phyloP scores from a whole-genome alignment of 2,329 filamentous ascomycete species.

The Calonectria naviculata region DNA sequence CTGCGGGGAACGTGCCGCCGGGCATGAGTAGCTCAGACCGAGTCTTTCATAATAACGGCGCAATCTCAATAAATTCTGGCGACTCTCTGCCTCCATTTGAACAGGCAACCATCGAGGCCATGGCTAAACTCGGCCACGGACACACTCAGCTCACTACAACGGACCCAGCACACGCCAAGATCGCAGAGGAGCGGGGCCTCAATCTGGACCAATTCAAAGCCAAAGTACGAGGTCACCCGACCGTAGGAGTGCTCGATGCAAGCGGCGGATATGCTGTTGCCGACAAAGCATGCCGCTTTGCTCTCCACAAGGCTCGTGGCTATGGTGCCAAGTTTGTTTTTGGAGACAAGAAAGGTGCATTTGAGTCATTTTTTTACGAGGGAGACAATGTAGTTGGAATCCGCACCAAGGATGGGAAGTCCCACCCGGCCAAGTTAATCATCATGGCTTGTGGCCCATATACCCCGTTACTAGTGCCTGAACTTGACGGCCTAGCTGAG shows the following conservation, averaged over 20 bases:
- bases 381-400: slow-evolving; percentile 48
- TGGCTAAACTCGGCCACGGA: slow-evolving; percentile 46
- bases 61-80: slow-evolving; percentile 41
- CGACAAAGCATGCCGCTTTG: slow-evolving; percentile 58
- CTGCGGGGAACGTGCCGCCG: slow-evolving; percentile 43
- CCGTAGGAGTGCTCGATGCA: slow-evolving; percentile 55
- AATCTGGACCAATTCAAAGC: slow-evolving; percentile 51
- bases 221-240: slow-evolving; percentile 28
- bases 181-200: slow-evolving; percentile 40
- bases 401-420: slow-evolving; percentile 48
- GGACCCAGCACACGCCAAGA: slow-evolving; percentile 38
- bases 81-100: slow-evolving; percentile 47
- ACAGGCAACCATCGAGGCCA: slow-evolving; percentile 46
- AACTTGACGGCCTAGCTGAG: slow-evolving; percentile 56
- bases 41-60: slow-evolving; percentile 53
- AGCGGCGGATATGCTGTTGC: slow-evolving; percentile 58
- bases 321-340: slow-evolving; percentile 57
- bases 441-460: slow-evolving; percentile 57
- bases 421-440: slow-evolving; percentile 45
- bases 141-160: slow-evolving; percentile 49
- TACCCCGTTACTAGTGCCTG: slow-evolving; percentile 54
- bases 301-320: slow-evolving; percentile 52
- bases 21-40: slow-evolving; percentile 49
- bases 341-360: slow-evolving; percentile 42
- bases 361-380: slow-evolving; percentile 40